Base-by-base conservation (phyloP, 805 yeast species). In the Ogataea parapolymorpha region DNA sequence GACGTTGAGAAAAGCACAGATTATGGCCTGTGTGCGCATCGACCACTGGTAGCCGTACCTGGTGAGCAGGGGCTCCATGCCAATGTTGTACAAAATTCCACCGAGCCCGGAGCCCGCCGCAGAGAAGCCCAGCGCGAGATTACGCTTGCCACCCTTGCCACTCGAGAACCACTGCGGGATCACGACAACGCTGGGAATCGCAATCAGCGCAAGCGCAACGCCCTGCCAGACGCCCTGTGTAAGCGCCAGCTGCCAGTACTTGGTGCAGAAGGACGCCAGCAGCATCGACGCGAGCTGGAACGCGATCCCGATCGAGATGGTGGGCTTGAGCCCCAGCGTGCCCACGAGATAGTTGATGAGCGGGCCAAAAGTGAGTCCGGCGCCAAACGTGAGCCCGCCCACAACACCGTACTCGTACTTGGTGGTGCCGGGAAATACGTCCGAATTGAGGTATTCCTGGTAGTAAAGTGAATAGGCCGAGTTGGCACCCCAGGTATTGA, bases 401-500 rank as follows among this genome's bases (percentile, higher is more conserved):
- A 84, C 72, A 29, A 76, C 63, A 11, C 87, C 85, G 57, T 73
- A 84, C 44, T 80, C 85, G 41, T 75, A 62, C 37, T 72, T 72
- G 1, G 71, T 56, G 0, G 82, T 81, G 2, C 81, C 85, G 0
- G 65, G 62, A 48, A 79, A 82, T 0, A 70, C 62, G 32, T 73
- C 59, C 37, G 72, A 55, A 31, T 73, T 70, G 17, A 82, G 48
- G 53, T 80, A 84, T 47, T 68, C 71, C 1, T 83, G 70, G 18
- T 83, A 63, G 49, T 79, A 81, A 5, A 84, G 72, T 22, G 87
- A 82, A 55, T 71, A 84, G 3, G 81, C 83, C 6, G 78, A 65
- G 48, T 82, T 82, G 48, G 83, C 74, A 12, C 93, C 93, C 90
- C 91, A 84, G 0, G 86, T 75, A 27, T 74, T 67, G 48, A 79